Percentiles rank a stretch among this genome's conserved stretches.
Evolutionary conservation across 2,329 filamentous ascomycete species (phyloP).

Genomic region (Chalaropsis thielavioides): DNA sequence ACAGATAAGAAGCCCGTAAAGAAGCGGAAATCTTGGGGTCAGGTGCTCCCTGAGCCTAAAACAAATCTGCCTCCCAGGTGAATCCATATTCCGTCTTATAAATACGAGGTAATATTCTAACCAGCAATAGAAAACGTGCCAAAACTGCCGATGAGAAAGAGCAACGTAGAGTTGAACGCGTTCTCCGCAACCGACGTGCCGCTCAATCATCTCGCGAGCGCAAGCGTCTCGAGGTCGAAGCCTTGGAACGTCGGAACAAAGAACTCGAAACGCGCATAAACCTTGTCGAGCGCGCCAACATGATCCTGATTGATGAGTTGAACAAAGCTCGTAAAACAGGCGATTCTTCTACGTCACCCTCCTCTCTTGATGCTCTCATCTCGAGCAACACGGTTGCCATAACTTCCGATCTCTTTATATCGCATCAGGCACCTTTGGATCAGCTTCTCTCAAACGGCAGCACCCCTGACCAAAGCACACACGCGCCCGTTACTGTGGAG

Average conservation of each 20-base stretch:
- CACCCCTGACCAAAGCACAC: neutral
- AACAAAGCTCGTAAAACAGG: constrained; percentile 33
- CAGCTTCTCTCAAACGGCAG: constrained; percentile 23
- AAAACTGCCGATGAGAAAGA: constrained; percentile 99
- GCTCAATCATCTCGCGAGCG: constrained; percentile 93
- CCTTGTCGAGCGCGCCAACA: constrained; percentile 42
- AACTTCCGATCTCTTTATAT: constrained; percentile 43
- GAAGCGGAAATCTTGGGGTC: constrained; percentile 98
- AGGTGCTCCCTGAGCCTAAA: constrained; percentile 91
- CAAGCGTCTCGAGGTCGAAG: constrained; percentile 78
- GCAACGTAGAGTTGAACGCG: constrained; percentile 90
- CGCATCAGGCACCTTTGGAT: constrained; percentile 21
- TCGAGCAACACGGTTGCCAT: constrained; percentile 32
- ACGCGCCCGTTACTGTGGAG: neutral
- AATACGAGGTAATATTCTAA: constrained; percentile 6
- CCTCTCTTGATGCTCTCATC: constrained; percentile 30
- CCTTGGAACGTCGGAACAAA: constrained; percentile 60
- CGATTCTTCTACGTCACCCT: constrained; percentile 29
- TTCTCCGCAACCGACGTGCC: constrained; percentile 87
- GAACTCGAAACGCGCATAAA: constrained; percentile 50
- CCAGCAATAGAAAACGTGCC: constrained; percentile 60
- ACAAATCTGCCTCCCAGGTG: constrained; percentile 87
- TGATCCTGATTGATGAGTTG: constrained; percentile 36
- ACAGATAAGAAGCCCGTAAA: constrained; percentile 61
- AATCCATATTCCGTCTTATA: constrained; percentile 20